Evolutionary conservation across 129 eudicot genomes (phyloP).

Genomic region (Saussurea involucrata): DNA sequence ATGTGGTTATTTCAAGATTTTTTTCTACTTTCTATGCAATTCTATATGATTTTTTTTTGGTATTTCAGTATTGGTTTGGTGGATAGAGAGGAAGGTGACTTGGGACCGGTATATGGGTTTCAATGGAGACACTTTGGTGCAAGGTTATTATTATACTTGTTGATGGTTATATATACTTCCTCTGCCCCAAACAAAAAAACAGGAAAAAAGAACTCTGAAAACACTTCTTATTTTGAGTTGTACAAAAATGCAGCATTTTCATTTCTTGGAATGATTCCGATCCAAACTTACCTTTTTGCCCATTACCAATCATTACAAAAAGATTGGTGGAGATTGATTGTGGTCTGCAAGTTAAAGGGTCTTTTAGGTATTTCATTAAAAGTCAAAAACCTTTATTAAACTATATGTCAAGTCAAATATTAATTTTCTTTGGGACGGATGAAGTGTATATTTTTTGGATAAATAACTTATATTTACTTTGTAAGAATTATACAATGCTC

Average conservation of each 20-base stretch:
- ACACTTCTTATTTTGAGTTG: background rate
- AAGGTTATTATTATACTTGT: conserved; percentile 26
- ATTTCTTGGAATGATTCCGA: background rate
- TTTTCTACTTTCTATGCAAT: background rate
- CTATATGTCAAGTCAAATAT: background rate
- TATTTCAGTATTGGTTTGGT: conserved; percentile 45
- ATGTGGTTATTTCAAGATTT: background rate
- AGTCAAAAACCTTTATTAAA: background rate
- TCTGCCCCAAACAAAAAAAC: background rate
- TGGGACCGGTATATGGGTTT: conserved; percentile 69
- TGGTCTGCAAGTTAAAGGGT: background rate
- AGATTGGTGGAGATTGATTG: background rate
- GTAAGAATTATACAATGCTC: background rate
- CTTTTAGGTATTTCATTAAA: background rate
- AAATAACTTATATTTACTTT: background rate
- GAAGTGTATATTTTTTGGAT: background rate
- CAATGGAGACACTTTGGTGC: conserved; percentile 82
- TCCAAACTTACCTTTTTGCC: background rate
- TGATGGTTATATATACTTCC: background rate
- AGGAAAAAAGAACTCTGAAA: background rate
- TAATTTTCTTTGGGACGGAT: background rate
- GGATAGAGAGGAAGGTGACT: conserved; percentile 70
- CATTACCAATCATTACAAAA: background rate
- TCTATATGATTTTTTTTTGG: background rate
- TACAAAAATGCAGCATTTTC: background rate